Evolutionary conservation across 2,329 filamentous ascomycete genomes (phyloP), one percentile per base, ranked within the genome.

Genomic region (Microsporum audouinii): DNA sequence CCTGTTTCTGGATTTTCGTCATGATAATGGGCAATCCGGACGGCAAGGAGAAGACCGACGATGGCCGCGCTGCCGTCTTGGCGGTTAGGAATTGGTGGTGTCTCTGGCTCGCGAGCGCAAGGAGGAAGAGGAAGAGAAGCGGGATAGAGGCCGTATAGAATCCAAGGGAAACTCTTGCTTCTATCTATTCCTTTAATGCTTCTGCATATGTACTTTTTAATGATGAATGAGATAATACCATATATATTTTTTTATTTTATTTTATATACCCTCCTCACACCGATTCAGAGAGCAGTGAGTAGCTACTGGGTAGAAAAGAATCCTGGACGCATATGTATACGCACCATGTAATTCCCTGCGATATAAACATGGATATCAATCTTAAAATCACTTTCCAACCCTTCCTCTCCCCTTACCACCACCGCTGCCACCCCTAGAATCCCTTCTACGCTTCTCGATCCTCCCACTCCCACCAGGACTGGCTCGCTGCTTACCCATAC

Each of bases 1-100:
- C 81, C 0, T 79, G 77, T 23, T 86, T 85, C 72, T 86, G 83
- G 84, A 72, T 84, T 58, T 84, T 83, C 67, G 77, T 81, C 29
- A 78, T 79, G 66, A 80, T 85, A 8, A 73, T 86, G 57, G 84
- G 84, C 3, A 84, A 86, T 70, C 84, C 84, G 34, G 82, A 83
- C 60, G 80, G 80, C 45, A 80, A 79, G 34, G 81, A 82, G 66
- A 78, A 80, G 31, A 79, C 79, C 64, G 84, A 86, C 63, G 84
- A 86, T 65, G 84, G 84, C 10, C 76, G 79, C 59, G 81, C 82
- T 27, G 80, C 82, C 10, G 82, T 85, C 2, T 71, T 86, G 2
- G 78, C 78, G 2, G 78, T 86, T 36, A 73, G 82, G 61, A 76
- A 77, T 56, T 84, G 81, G 78, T 86, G 84, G 84, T 82, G 84